These are phyloP conservation scores for Colletotrichum paranaense DNA, from an alignment of 2,329 filamentous ascomycete species.

Conservation along the genomic window DNA sequence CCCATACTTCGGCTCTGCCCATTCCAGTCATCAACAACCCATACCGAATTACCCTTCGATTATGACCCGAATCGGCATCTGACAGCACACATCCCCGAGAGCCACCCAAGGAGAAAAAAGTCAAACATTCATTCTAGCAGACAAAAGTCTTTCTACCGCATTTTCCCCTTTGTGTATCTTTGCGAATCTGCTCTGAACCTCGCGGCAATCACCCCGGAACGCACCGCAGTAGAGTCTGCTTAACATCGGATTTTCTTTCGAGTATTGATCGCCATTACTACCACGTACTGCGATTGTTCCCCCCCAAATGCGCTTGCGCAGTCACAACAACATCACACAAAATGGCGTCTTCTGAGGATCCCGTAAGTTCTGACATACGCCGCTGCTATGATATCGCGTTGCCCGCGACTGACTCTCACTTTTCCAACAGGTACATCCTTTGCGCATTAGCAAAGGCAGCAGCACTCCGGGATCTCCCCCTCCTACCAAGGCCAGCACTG, in stretches of 20 bases:
- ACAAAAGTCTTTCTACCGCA: conserved; percentile 7
- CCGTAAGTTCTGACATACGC: conserved; percentile 19
- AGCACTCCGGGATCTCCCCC: conserved; percentile 64
- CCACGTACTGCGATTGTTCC: background rate
- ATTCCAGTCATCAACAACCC: conserved; percentile 22
- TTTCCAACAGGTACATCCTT: conserved; percentile 72
- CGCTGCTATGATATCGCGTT: background rate
- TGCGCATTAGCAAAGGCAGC: conserved; percentile 81
- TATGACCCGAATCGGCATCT: conserved; percentile 26
- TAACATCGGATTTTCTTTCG: conserved; percentile 11
- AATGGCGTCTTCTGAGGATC: conserved; percentile 36
- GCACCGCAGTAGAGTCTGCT: conserved; percentile 17
- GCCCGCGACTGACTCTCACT: background rate
- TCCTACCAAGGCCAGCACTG: conserved; percentile 71
- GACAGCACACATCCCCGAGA: conserved; percentile 11
- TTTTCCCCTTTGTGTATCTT: conserved; percentile 31
- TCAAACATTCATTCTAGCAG: conserved; percentile 32
- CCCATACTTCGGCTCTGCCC: conserved; percentile 13
- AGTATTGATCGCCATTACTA: conserved; percentile 10
- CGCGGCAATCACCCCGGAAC: background rate
- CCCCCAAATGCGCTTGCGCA: conserved; percentile 25
- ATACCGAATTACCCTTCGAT: conserved; percentile 1
- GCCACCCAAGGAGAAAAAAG: background rate
- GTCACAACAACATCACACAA: conserved; percentile 15
- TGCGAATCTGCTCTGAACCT: conserved; percentile 9